A percentile compares a stretch with the other conserved stretches of the same genome.
phyloP scores from a whole-genome alignment of 2,329 filamentous ascomycete genomes.

The Fusarium verticillioides region DNA sequence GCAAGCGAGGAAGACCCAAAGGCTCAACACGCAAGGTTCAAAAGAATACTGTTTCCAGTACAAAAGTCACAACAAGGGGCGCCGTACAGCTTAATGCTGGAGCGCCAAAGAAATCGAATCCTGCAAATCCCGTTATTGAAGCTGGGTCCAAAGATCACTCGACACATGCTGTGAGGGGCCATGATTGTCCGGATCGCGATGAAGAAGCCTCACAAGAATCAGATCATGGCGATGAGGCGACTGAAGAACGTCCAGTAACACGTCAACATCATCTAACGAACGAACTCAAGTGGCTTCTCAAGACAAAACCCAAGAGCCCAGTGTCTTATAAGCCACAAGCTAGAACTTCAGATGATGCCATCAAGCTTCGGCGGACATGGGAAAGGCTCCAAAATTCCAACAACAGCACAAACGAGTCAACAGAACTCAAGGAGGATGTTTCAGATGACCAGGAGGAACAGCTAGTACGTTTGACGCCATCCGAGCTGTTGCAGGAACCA shows the following conservation, averaged over 20 bases:
- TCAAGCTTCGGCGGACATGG: background rate
- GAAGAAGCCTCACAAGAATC: background rate
- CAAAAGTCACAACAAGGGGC: background rate
- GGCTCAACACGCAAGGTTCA: background rate
- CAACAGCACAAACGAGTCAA: background rate
- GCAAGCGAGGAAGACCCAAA: constrained; percentile 40
- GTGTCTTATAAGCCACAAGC: background rate
- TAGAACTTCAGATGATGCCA: background rate
- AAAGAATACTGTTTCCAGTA: background rate
- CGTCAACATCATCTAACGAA: background rate
- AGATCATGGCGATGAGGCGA: background rate
- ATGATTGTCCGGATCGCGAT: background rate
- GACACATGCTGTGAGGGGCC: background rate
- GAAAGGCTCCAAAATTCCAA: background rate
- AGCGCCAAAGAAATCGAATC: constrained; percentile 14
- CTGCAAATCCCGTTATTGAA: background rate
- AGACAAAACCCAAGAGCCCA: constrained; percentile 12
- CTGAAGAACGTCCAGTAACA: background rate
- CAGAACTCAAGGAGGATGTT: background rate
- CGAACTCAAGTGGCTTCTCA: constrained; percentile 34
- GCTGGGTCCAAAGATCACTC: background rate
- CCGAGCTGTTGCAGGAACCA: background rate
- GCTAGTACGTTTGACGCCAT: background rate
- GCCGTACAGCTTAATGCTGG: constrained; percentile 4
- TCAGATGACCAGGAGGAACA: background rate